Base-by-base conservation (phyloP, 75 land plant species). In the Ceratopteris richardii region DNA sequence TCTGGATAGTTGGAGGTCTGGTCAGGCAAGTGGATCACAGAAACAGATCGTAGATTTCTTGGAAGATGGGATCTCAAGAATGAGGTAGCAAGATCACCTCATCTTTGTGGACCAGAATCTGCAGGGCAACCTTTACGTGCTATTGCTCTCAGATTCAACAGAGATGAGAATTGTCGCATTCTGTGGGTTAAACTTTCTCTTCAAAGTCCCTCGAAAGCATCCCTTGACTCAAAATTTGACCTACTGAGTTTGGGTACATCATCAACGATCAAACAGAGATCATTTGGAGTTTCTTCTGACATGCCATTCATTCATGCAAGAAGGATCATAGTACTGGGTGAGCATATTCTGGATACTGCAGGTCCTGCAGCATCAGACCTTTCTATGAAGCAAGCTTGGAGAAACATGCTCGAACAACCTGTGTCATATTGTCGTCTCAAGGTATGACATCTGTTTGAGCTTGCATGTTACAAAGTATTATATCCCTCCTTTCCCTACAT, bases 31-130 rank as follows among this genome's bases (percentile, higher is more conserved):
- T 74, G 73, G 73, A 75, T 86, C 22, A 60, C 70, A 30, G 88
- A 77, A 44, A 82, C 82, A 57, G 83, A 86, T 24, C 79, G 83
- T 29, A 82, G 78, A n/a, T 81, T 48, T 60, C 43, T 83, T 31
- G 98, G 98, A 51, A 87, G 75, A 61, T 94, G 98, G 98, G 87
- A 89, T 62, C 51, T 83, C 20, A 58, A 68, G 40, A 62, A 86
- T 7, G 60, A 77, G 26, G 60, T 75, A 21, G 51, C 65, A 55
- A 71, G 86, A 47, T 65, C 81, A 0, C 47, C 84, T 19, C 79
- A 82, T 13, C 57, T 73, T 29, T 82, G 42, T 74, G 88, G 88
- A 18, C 81, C 78, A 30, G 89, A 74, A 60, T 72, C 65, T 47
- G 50, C 56, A 29, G 51, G 14, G 55, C 52, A 66, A 7, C 90